Conservation (phyloP, 208 protist genomes). For the Trypanosoma caninum region DNA sequence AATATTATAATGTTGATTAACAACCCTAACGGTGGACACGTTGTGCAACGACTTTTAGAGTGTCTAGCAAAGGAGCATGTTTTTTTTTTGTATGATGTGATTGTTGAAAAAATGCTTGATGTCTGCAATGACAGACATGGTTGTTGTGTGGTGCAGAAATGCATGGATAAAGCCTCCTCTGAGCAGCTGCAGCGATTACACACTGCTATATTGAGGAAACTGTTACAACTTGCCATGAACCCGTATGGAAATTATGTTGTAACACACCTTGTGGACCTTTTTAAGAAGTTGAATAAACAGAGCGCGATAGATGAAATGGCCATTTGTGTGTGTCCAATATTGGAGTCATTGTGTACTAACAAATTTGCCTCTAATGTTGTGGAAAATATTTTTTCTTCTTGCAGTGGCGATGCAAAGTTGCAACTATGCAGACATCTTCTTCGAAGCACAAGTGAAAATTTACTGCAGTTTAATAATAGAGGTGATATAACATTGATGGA, state of each 20-base stretch:
- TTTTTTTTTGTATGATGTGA: constrained; percentile 32
- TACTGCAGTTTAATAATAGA: neutral
- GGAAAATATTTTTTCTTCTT: constrained; percentile 91
- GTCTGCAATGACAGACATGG: constrained; percentile 30
- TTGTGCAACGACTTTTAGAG: constrained; percentile 87
- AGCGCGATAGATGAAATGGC: constrained; percentile 45
- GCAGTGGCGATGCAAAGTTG: constrained; percentile 40
- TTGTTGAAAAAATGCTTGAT: constrained; percentile 15
- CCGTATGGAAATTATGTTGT: constrained; percentile 97
- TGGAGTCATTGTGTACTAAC: constrained; percentile 80
- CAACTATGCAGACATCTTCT: constrained; percentile 47
- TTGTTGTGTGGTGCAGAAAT: constrained; percentile 35
- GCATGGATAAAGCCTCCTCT: constrained; percentile 15
- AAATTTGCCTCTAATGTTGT: constrained; percentile 98
- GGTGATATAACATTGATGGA: neutral
- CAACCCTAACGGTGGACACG: constrained; percentile 96
- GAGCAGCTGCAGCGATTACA: constrained; percentile 31
- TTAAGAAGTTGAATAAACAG: constrained; percentile 41
- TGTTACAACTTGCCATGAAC: constrained; percentile 79
- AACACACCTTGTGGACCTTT: constrained; percentile 88
- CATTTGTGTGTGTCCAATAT: constrained; percentile 24
- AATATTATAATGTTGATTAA: constrained; percentile 82
- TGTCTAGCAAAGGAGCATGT: constrained; percentile 49
- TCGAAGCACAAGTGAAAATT: neutral
- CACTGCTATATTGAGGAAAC: constrained; percentile 51